Evolutionary conservation across 176 grass and related monocot species (phyloP).

Genomic region (Oryza meyeriana): DNA sequence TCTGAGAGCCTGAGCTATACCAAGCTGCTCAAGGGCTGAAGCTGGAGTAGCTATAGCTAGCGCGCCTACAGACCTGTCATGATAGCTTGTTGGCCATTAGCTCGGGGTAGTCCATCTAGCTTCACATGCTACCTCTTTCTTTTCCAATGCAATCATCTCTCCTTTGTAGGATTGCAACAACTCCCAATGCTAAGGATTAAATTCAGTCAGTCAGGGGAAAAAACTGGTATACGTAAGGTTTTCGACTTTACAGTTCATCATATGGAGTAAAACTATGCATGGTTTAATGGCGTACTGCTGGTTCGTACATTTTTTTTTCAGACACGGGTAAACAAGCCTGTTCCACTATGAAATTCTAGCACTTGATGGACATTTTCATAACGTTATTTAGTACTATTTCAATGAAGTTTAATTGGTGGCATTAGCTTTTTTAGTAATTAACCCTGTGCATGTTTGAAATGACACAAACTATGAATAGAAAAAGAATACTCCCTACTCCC

Average conservation of each 20-base stretch:
- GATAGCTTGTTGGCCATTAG: slow-evolving; percentile 23
- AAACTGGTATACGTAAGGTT: not conserved
- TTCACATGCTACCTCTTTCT: slow-evolving; percentile 30
- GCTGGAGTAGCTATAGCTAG: not conserved
- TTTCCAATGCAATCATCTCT: slow-evolving; percentile 38
- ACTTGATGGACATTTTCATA: not conserved
- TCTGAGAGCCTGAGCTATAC: not conserved
- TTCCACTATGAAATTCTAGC: not conserved
- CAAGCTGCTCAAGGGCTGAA: slow-evolving; percentile 14
- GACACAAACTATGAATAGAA: not conserved
- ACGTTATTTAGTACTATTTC: not conserved
- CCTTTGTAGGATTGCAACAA: slow-evolving; percentile 10
- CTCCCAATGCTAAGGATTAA: slow-evolving; percentile 1
- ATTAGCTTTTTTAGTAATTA: not conserved
- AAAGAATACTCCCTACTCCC: not conserved
- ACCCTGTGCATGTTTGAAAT: not conserved
- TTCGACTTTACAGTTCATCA: not conserved
- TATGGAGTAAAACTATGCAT: not conserved
- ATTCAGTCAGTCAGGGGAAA: not conserved
- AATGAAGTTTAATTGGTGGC: not conserved
- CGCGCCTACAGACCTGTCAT: not conserved
- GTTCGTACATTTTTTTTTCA: not conserved
- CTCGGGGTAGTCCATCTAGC: slow-evolving; percentile 9
- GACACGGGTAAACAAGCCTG: not conserved
- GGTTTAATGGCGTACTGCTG: not conserved